Conservation (phyloP, 2,329 filamentous ascomycete genomes). For the Monilinia aucupariae region DNA sequence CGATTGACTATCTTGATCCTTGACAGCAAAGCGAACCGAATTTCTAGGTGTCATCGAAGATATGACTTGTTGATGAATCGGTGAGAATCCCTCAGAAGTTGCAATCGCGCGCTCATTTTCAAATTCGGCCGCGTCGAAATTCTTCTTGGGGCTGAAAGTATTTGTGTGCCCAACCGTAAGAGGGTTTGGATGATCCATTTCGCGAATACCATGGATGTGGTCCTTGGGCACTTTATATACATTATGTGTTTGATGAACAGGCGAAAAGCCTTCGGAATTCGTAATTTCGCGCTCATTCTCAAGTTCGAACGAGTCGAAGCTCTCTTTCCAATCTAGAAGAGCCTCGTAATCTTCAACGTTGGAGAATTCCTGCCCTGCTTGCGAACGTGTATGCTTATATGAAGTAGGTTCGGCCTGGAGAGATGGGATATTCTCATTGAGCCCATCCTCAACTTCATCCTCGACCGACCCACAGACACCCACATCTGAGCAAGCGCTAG, state of each 20-base stretch:
- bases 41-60: background rate
- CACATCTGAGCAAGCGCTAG: too few species aligned
- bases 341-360: background rate
- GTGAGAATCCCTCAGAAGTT: background rate
- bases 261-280: background rate
- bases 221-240: too few species aligned
- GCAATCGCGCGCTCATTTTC: background rate
- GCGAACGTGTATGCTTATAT: background rate
- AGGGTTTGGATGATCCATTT: too few species aligned
- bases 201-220: too few species aligned
- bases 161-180: too few species aligned
- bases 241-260: too few species aligned
- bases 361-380: accelerated
- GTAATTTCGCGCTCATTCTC: background rate
- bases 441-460: too few species aligned
- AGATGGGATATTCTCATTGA: background rate
- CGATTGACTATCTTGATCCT: too few species aligned
- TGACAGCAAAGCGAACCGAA: too few species aligned
- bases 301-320: background rate
- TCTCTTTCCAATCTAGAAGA: background rate
- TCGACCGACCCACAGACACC: background rate
- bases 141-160: background rate
- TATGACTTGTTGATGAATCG: background rate
- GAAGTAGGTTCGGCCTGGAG: background rate
- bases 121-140: background rate